Evolutionary conservation across 2,329 filamentous ascomycete genomes (phyloP), one percentile per base, ranked within the genome.

Genomic region (Colletotrichum paranaense): DNA sequence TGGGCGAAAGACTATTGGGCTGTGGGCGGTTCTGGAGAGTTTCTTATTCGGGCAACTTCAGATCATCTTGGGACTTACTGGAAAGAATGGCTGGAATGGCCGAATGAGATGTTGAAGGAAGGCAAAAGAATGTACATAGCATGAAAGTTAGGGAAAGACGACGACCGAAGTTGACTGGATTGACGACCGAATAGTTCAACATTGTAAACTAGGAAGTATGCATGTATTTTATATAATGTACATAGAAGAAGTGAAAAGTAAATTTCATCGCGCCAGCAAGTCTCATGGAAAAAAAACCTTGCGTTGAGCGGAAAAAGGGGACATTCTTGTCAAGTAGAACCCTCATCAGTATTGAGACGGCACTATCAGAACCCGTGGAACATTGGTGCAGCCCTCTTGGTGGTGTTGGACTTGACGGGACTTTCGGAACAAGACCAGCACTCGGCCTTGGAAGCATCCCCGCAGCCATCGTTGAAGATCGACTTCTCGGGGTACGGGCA

Each of bases 401-500:
- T 11, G 5, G n/a, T 11, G 19, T 32, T 49, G 9, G 57, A 42
- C 3, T 12, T 35, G 2, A n/a, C 3, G 3, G 8, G 8, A 1
- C 5, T 7, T 0, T 35, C 52, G 9, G 52, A 68, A 4, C 67
- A 68, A 9, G 35, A 58, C 67, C 67, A 68, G 35, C 59, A 68
- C 28, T 58, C n/a, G 11, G 26, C 59, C 22, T 64, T 14, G 3
- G 67, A 35, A 2, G 59, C 32, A 26, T 58, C 35, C 4, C 59
- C 67, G 19, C 59, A 68, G 1, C 28, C 55, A 6, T 35, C n/a
- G 30, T 7, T 4, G 6, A 80, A 84, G 76, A 24, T 77, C 74
- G 80, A 74, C 16, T 76, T 77, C 57, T 78, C 75, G 2, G 79
- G 78, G 68, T 79, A 81, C 53, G 78, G 78, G 75, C 86, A 88